Evolutionary conservation across 306 rosid genomes (phyloP).

Genomic region (Oxytropis ochrocephala): DNA sequence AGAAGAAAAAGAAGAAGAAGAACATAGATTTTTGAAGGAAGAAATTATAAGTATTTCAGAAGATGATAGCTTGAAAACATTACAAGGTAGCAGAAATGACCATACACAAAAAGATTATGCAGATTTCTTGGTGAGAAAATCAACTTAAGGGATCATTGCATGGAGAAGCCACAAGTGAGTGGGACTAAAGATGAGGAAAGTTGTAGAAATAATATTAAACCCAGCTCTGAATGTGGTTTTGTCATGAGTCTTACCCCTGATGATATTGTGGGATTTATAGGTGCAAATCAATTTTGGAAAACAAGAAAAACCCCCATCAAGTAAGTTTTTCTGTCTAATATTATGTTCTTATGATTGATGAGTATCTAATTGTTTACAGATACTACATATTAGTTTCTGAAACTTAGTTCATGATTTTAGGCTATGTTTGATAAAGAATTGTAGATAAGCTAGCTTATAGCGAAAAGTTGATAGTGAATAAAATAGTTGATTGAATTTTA

Average conservation of each 20-base stretch:
- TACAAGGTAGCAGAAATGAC: too few species aligned
- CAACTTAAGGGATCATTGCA: slow-evolving; percentile 26
- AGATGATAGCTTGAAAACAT: slow-evolving; percentile 33
- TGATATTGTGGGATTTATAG: slow-evolving; percentile 48
- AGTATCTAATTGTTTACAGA: neutral
- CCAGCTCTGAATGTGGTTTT: too few species aligned
- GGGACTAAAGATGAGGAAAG: too few species aligned
- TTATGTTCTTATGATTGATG: neutral
- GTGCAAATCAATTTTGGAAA: slow-evolving; percentile 60
- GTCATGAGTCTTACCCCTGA: slow-evolving; percentile 53
- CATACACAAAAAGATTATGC: slow-evolving; percentile 20
- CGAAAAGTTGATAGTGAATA: too few species aligned
- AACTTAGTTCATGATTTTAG: neutral
- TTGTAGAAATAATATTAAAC: slow-evolving; percentile 10
- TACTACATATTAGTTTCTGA: neutral
- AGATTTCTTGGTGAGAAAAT: slow-evolving; percentile 20
- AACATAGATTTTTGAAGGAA: slow-evolving; percentile 17
- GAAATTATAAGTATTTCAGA: slow-evolving; percentile 26
- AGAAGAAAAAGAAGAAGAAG: neutral
- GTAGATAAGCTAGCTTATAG: too few species aligned
- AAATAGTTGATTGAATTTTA: too few species aligned
- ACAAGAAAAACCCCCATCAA: slow-evolving; percentile 53
- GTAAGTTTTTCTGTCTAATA: slow-evolving; percentile 42
- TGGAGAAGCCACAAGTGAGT: slow-evolving; percentile 15
- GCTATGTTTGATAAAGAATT: too few species aligned